Conservation (phyloP, 2,329 filamentous ascomycete genomes). For the Neoarthrinium moseri region DNA sequence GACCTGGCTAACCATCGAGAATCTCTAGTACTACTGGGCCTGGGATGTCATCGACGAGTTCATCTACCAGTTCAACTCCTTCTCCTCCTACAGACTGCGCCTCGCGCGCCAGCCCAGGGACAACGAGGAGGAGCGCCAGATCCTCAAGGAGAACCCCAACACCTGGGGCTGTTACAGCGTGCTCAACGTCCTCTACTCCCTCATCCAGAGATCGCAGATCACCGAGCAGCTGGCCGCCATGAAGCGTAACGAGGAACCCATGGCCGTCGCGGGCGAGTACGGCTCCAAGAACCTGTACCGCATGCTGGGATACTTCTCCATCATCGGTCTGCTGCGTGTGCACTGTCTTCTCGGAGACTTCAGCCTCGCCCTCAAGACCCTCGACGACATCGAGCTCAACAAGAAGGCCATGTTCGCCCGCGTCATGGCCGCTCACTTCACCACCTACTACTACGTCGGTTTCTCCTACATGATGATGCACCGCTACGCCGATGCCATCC, state of each 20-base stretch:
- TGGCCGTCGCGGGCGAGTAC: slow-evolving; percentile 89
- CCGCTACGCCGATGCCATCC: slow-evolving; percentile 97
- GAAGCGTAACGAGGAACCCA: slow-evolving; percentile 89
- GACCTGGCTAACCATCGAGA: slow-evolving; percentile 19
- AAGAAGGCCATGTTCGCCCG: slow-evolving; percentile 99
- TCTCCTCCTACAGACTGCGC: slow-evolving; percentile 93
- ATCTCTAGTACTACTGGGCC: slow-evolving; percentile 88
- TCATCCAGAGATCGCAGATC: slow-evolving; percentile 98
- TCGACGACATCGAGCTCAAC: slow-evolving; percentile 99
- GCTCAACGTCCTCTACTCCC: slow-evolving; percentile 97
- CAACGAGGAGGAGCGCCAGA: slow-evolving; percentile 88
- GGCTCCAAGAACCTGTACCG: slow-evolving; percentile 91
- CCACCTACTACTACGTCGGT: slow-evolving; percentile 99
- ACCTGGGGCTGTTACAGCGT: slow-evolving; percentile 99
- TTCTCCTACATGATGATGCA: slow-evolving; percentile 99
- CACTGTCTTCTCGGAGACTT: slow-evolving; percentile 98
- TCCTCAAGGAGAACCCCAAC: slow-evolving; percentile 95
- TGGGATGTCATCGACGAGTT: slow-evolving; percentile 99
- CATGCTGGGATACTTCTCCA: slow-evolving; percentile 99
- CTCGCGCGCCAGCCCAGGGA: slow-evolving; percentile 74
- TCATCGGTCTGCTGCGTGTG: slow-evolving; percentile 93
- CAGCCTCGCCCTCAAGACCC: slow-evolving; percentile 95
- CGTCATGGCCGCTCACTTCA: slow-evolving; percentile 99
- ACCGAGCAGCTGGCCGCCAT: slow-evolving; percentile 94
- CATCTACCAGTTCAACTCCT: slow-evolving; percentile 99